phyloP scores from a whole-genome alignment of 164 flowering plant species.

The Vitis labrusca region DNA sequence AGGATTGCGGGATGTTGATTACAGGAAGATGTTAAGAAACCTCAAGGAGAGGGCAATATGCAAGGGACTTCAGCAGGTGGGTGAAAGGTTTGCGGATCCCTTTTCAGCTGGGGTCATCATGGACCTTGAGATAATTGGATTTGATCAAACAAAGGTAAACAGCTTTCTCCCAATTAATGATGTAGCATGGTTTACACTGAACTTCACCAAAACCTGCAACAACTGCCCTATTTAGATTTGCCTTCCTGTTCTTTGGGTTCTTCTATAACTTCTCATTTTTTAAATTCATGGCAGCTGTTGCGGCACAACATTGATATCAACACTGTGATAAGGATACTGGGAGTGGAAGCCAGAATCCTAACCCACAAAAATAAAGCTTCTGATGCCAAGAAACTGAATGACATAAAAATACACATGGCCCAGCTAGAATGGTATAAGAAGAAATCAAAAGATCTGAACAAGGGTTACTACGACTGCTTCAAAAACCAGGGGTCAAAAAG shows the following conservation, averaged over 20 bases:
- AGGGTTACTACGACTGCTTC: conserved; percentile 53
- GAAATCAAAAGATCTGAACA: conserved; percentile 4
- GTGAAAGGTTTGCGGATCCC: conserved; percentile 1
- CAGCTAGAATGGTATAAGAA: conserved; percentile 53
- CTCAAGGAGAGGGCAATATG: conserved; percentile 9
- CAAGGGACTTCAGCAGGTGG: conserved; percentile 7
- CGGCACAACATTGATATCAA: conserved; percentile 3
- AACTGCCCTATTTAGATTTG: too few species aligned
- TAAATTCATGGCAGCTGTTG: conserved; percentile 1
- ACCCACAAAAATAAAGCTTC: neutral
- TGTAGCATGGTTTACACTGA: too few species aligned
- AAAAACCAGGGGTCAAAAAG: conserved; percentile 1
- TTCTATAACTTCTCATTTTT: too few species aligned
- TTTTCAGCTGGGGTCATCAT: conserved; percentile 17
- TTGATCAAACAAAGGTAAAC: conserved; percentile 16
- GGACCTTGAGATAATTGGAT: conserved; percentile 33
- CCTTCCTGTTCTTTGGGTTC: too few species aligned
- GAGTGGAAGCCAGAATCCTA: conserved; percentile 2
- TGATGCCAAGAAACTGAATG: conserved; percentile 29
- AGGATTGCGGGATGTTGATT: conserved; percentile 11
- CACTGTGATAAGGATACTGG: conserved; percentile 2
- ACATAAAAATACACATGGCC: conserved; percentile 34
- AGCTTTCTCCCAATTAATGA: too few species aligned
- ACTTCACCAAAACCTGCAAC: too few species aligned
- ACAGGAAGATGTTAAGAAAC: conserved; percentile 14